These are phyloP conservation scores for Schizophyllum amplum DNA, from an alignment of 1,284 basidiomycete species.

Conservation along the genomic window DNA sequence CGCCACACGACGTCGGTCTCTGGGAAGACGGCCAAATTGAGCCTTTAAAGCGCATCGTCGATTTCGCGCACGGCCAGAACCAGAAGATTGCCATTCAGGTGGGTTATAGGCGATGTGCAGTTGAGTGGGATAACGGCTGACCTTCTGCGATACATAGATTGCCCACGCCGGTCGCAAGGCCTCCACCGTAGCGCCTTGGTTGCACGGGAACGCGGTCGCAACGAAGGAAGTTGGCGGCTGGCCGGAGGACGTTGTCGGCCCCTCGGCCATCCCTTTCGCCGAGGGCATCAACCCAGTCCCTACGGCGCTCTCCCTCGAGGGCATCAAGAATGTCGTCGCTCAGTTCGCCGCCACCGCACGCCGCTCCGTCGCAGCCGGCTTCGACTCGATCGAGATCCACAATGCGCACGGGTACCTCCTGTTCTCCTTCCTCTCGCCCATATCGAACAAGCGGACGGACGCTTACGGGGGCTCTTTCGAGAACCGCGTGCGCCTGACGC, in stretches of 20 bases:
- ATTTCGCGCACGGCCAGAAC: constrained; percentile 68
- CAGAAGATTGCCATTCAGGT: constrained; percentile 67
- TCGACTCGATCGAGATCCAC: constrained; percentile 54
- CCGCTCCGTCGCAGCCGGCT: constrained; percentile 34
- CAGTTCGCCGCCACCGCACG: constrained; percentile 48
- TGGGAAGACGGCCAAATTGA: constrained; percentile 74
- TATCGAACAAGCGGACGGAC: constrained; percentile 52
- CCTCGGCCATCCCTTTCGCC: constrained; percentile 41
- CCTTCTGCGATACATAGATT: constrained; percentile 24
- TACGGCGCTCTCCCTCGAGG: constrained; percentile 37
- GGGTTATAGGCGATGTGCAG: not conserved
- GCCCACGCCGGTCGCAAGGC: constrained; percentile 78
- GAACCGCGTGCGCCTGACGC: constrained; percentile 45
- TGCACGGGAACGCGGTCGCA: constrained; percentile 27
- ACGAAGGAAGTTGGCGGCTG: constrained; percentile 48
- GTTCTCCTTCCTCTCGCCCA: constrained; percentile 39
- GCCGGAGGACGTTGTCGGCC: constrained; percentile 41
- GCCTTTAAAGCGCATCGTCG: constrained; percentile 61
- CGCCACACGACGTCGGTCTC: constrained; percentile 49
- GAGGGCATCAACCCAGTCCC: constrained; percentile 11
- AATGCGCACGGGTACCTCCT: constrained; percentile 46
- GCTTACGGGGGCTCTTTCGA: constrained; percentile 56
- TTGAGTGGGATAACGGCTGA: not conserved
- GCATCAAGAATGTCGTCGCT: constrained; percentile 43
- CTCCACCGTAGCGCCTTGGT: constrained; percentile 49